Evolutionary conservation across 352 stramenopile species (phyloP), one percentile per base, ranked within the genome.

Genomic region (Phytophthora sp.): DNA sequence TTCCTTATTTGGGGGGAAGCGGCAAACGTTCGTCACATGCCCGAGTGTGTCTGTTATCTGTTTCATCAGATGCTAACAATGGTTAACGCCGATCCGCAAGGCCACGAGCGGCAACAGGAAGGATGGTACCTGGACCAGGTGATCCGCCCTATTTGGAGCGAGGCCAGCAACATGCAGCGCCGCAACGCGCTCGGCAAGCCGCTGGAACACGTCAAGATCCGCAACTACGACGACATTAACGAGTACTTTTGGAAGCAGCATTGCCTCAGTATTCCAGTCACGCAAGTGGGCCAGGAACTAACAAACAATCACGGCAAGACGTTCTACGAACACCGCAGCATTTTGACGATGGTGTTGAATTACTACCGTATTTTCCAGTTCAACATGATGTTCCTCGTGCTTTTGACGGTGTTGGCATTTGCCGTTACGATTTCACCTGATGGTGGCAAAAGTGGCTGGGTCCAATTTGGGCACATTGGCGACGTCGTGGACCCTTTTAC

Each of bases 1-100:
- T 98, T 99, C 47, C 95, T 97, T 41, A 91, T 99, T 50, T 99
- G 97, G 97, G 96, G 97, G 9, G 97, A 99, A 82, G 88, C 87
- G 0, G 94, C 81, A n/a, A 99, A 99, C 71, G 73, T 99, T 23
- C 84, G 96, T 20, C 96, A 99, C 75, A 98, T 99, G 89, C 94
- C 97, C 1, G 97, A 99, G 67, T 98, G 95, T 74, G 51, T 98
- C 31, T 99, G 96, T 83, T 99, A 98, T 70, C 71, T 99, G n/a
- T 99, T 98, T 71, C 96, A 99, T 65, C 80, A 90, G 52, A 84
- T 91, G 76, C 63, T 91, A 42, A 66, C 51, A 3, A 57, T 78
- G 49, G 57, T 88, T 18, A 88, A 90, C 49, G 55, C 66, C 4
- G 84, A 92, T 38, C 58, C 76, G 2, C 53, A 77, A n/a, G 76